These are phyloP conservation scores for Candida methanosorbosa DNA, from an alignment of 805 yeast species.

Conservation along the genomic window DNA sequence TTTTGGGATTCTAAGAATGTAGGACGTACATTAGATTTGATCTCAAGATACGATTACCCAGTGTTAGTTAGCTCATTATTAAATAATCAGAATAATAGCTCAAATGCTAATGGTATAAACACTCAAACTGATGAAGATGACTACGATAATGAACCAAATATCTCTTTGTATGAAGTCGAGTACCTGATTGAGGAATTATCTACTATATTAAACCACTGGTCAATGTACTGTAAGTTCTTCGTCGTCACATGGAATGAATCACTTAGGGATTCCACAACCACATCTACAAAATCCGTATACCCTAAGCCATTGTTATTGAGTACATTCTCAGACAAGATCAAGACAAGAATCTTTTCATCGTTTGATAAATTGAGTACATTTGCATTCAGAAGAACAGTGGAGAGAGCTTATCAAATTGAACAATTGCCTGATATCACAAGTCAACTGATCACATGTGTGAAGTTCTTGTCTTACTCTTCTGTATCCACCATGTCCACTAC, in stretches of 20 bases:
- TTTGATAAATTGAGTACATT: constrained; percentile 58
- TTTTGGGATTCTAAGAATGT: constrained; percentile 67
- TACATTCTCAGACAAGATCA: constrained; percentile 47
- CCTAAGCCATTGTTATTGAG: constrained; percentile 50
- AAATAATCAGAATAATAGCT: neutral
- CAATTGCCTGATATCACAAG: constrained; percentile 54
- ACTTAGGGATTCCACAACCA: constrained; percentile 7
- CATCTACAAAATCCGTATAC: constrained; percentile 21
- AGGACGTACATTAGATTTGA: constrained; percentile 44
- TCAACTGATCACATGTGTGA: constrained; percentile 21
- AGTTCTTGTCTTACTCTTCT: constrained; percentile 13
- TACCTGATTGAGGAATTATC: constrained; percentile 62
- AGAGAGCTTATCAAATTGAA: constrained; percentile 73
- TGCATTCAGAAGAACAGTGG: constrained; percentile 69
- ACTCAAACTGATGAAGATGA: constrained; percentile 20
- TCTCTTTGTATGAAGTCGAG: constrained; percentile 59
- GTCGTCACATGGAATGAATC: constrained; percentile 58
- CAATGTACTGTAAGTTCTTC: constrained; percentile 65
- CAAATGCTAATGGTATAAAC: constrained; percentile 7
- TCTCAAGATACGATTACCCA: constrained; percentile 47
- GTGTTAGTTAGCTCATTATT: constrained; percentile 23
- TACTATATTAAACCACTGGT: constrained; percentile 78
- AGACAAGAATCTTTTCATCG: constrained; percentile 42
- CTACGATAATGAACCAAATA: constrained; percentile 10
- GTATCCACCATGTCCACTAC: constrained; percentile 10